Evolutionary conservation across 148 eudicot genomes (phyloP).

Genomic region (Cornus kousa): DNA sequence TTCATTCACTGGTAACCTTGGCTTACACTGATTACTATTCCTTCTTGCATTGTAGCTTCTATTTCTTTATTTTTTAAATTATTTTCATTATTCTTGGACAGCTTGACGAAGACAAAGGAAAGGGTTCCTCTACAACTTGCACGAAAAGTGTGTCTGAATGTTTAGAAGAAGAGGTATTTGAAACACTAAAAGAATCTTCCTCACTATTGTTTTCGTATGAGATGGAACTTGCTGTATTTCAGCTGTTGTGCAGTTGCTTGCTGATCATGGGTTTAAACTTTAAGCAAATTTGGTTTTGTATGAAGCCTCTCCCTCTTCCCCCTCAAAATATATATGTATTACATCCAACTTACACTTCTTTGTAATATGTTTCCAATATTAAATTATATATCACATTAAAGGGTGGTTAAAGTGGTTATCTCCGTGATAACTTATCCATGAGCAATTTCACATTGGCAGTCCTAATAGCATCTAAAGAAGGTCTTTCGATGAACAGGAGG

Average conservation of each 20-base stretch:
- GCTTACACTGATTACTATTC: neutral
- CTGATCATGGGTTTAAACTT: neutral
- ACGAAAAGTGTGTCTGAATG: constrained; percentile 66
- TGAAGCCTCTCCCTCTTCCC: neutral
- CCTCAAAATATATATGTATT: neutral
- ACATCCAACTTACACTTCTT: neutral
- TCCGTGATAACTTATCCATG: too few relatives aligned
- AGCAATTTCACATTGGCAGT: too few relatives aligned
- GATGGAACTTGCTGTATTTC: neutral
- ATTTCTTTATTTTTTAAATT: neutral
- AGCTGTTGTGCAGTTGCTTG: neutral
- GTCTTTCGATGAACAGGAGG: too few relatives aligned
- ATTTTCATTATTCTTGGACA: constrained; percentile 28
- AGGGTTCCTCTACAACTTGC: constrained; percentile 38
- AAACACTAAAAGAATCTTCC: neutral
- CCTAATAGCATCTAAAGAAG: too few relatives aligned
- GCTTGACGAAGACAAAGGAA: constrained; percentile 75
- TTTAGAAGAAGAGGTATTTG: constrained; percentile 75
- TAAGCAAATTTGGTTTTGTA: neutral
- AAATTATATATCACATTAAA: too few relatives aligned
- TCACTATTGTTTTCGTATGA: too few relatives aligned
- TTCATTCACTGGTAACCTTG: neutral
- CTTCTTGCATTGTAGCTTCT: neutral
- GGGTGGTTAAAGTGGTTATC: too few relatives aligned
- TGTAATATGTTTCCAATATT: too few relatives aligned